Evolutionary conservation across 306 rosid genomes (phyloP), one percentile per base, ranked within the genome.

Genomic region (Medicago arabica): DNA sequence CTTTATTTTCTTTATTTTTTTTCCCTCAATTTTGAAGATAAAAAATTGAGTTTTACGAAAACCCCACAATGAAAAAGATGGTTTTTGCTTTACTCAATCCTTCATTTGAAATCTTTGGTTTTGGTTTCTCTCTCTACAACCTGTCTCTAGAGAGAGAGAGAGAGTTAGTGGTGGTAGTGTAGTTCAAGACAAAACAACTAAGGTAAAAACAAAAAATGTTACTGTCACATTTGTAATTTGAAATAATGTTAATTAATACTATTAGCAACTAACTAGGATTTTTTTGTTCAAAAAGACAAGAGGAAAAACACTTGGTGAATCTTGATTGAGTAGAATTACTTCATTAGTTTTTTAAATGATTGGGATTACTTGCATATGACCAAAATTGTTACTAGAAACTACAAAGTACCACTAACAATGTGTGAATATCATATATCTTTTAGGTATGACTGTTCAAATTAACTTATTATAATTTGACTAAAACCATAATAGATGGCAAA

Each of bases 31-130:
- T 41, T 60, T 23, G 44, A 14, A 10, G 17, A 13, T 18, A 66
- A 11, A 67, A 74, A 49, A 69, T 82, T 68, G 73, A 77, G 84
- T 78, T 84, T 72, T 74, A 88, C 81, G 88, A 86, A 85, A 90
- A 89, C 91, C 93, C 93, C 77, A 85, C 86, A 87, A 84, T 84
- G 97, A 82, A 83, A 78, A 87, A 77, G 83, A 85, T 88, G 79
- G 89, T 87, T 76, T 91, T 84, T 75, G 92, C 89, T 90, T 86
- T 89, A 87, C 92, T 86, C 96, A 77, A 77, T 87, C 83, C 80
- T 77, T 68, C 80, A 40, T 63, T 80, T 80, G 67, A 85, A 83
- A 83, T 74, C 13, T 65, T 71, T 80, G 31, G 13, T 61, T 71
- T 44, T 49, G 59, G 83, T 76, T 62, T 88, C 93, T 92, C 95